Evolutionary conservation across 1,284 basidiomycete genomes (phyloP).

Genomic region (Leccinum solheimii): DNA sequence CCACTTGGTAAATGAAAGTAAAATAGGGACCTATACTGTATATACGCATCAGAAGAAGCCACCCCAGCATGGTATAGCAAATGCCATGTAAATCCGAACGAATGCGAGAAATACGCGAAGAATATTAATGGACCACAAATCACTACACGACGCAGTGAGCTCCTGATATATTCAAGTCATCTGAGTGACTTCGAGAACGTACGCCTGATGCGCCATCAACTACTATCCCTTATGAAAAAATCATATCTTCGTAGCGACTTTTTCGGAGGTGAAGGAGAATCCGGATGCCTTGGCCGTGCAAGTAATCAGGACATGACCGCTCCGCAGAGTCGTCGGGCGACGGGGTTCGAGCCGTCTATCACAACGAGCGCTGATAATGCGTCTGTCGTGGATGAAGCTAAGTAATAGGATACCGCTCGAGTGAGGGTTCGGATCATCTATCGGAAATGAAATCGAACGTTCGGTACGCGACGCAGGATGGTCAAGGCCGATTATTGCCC

Average conservation of each 20-base stretch:
- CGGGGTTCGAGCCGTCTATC: slow-evolving; percentile 38
- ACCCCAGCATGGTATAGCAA: slow-evolving; percentile 22
- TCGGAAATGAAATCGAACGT: slow-evolving; percentile 6
- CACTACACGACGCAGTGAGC: neutral
- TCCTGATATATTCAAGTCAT: neutral
- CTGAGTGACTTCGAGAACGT: neutral
- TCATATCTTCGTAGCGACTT: slow-evolving; percentile 54
- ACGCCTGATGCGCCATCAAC: neutral
- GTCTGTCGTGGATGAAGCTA: slow-evolving; percentile 17
- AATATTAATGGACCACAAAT: neutral
- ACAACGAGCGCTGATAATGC: neutral
- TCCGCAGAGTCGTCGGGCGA: slow-evolving; percentile 35
- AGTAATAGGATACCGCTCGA: slow-evolving; percentile 25
- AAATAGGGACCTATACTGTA: slow-evolving; percentile 23
- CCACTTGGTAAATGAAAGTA: slow-evolving; percentile 49
- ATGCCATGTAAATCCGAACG: neutral
- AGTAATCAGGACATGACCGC: slow-evolving; percentile 1
- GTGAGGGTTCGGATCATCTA: slow-evolving; percentile 6
- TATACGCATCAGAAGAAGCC: slow-evolving; percentile 31
- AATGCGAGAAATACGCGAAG: neutral
- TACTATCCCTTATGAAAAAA: neutral
- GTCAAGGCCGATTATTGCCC: neutral
- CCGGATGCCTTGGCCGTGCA: too few species aligned
- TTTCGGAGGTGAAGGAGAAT: slow-evolving; percentile 66
- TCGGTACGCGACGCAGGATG: neutral